These are phyloP conservation scores for Crithidia mellificae DNA, from an alignment of 208 protist species.

Conservation along the genomic window DNA sequence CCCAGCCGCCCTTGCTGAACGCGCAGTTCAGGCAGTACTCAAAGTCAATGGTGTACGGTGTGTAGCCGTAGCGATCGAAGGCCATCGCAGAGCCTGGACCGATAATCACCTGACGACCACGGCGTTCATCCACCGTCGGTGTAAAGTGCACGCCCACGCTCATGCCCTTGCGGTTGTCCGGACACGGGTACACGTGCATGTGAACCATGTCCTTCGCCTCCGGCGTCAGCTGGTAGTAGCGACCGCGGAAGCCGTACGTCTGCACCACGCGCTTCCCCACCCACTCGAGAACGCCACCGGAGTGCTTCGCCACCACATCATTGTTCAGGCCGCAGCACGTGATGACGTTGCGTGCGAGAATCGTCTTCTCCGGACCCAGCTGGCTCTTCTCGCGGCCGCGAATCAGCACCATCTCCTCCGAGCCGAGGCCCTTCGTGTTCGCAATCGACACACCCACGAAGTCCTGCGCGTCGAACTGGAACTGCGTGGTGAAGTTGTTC, in stretches of 20 bases:
- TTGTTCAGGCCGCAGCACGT: conserved; percentile 86
- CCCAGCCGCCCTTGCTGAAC: conserved; percentile 76
- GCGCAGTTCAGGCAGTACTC: conserved; percentile 73
- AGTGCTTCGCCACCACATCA: conserved; percentile 64
- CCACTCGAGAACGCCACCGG: conserved; percentile 45
- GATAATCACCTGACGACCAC: conserved; percentile 77
- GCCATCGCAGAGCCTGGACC: conserved; percentile 77
- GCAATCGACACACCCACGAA: conserved; percentile 64
- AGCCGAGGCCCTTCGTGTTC: conserved; percentile 17
- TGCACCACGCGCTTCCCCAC: conserved; percentile 66
- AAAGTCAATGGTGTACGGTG: conserved; percentile 67
- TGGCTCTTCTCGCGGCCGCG: conserved; percentile 76
- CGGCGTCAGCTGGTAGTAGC: conserved; percentile 78
- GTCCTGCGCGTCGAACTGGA: conserved; percentile 73
- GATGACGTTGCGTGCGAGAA: conserved; percentile 74
- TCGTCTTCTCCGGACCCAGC: conserved; percentile 66
- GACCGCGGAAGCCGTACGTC: conserved; percentile 81
- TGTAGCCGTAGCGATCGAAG: conserved; percentile 85
- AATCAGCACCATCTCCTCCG: conserved; percentile 75
- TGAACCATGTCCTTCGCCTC: conserved; percentile 61
- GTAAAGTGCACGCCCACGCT: conserved; percentile 88
- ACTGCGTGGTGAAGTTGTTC: conserved; percentile 58
- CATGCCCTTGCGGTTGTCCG: conserved; percentile 57
- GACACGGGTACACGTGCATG: conserved; percentile 79
- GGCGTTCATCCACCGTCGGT: conserved; percentile 72